A percentile compares a stretch with the other conserved stretches of the same genome.
These are phyloP conservation scores for Myriosclerotinia duriaeana DNA, from an alignment of 2,329 filamentous ascomycete genomes.

Conservation along the genomic window DNA sequence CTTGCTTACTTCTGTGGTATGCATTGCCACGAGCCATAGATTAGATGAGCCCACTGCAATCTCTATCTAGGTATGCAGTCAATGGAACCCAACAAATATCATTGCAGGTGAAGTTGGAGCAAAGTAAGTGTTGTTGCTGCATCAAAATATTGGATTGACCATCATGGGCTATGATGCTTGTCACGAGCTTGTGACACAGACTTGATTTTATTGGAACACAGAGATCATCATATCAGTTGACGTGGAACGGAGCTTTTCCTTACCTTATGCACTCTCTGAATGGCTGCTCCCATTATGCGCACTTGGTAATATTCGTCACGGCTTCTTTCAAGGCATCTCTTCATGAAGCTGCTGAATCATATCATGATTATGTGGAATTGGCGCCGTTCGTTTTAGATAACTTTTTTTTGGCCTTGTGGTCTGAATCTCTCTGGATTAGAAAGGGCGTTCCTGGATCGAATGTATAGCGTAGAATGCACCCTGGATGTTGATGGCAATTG, in stretches of 20 bases:
- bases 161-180: not conserved
- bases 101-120: not conserved
- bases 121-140: conserved; percentile 11
- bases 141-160: conserved; percentile 11
- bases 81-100: not conserved
- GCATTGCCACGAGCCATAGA: not conserved
- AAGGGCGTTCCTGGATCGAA: not conserved
- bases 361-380: not conserved
- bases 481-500: conserved; percentile 3
- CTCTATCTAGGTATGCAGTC: not conserved
- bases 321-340: not conserved
- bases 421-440: not conserved
- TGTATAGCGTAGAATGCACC: not conserved
- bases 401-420: not conserved
- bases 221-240: conserved; percentile 21
- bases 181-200: conserved; percentile 14
- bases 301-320: not conserved
- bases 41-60: not conserved
- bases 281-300: conserved; percentile 7
- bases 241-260: not conserved
- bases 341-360: not conserved
- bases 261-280: conserved; percentile 17
- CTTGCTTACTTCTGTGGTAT: conserved; percentile 1
- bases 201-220: conserved; percentile 12
- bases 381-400: not conserved